Percentiles rank a stretch among this genome's conserved stretches.
phyloP scores from a whole-genome alignment of 208 protist genomes.

The Leishmania lainsoni region DNA sequence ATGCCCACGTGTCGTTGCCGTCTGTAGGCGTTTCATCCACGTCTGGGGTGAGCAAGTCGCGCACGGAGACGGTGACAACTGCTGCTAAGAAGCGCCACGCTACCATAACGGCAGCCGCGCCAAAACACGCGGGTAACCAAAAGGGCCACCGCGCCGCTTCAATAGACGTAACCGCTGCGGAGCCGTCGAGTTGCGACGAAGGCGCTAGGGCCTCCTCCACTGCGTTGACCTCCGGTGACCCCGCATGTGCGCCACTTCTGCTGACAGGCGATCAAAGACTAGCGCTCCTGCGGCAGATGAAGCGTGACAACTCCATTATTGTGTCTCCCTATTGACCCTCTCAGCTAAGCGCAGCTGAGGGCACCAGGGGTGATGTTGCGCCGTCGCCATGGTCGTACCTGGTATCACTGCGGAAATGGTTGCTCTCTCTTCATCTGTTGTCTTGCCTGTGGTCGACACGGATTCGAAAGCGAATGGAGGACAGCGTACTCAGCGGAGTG shows the following conservation, averaged over 20 bases:
- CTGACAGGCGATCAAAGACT: slow-evolving; percentile 28
- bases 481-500: not conserved
- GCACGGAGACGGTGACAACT: not conserved
- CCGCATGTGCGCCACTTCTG: not conserved
- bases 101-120: not conserved
- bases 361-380: not conserved
- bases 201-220: not conserved
- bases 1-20: not conserved
- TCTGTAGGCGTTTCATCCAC: not conserved
- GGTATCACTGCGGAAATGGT: not conserved
- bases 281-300: slow-evolving; percentile 27
- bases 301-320: slow-evolving; percentile 23
- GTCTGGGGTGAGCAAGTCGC: not conserved
- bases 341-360: not conserved
- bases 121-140: not conserved
- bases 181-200: not conserved
- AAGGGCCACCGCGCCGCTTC: not conserved
- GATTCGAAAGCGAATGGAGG: not conserved
- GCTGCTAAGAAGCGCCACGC: not conserved
- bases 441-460: not conserved
- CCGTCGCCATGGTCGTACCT: not conserved
- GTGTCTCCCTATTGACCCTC: slow-evolving; percentile 20
- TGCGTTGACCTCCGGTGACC: not conserved
- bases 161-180: not conserved
- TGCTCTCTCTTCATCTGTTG: not conserved